Base-by-base conservation (phyloP, 805 yeast genomes). In the Candida incommunis region DNA sequence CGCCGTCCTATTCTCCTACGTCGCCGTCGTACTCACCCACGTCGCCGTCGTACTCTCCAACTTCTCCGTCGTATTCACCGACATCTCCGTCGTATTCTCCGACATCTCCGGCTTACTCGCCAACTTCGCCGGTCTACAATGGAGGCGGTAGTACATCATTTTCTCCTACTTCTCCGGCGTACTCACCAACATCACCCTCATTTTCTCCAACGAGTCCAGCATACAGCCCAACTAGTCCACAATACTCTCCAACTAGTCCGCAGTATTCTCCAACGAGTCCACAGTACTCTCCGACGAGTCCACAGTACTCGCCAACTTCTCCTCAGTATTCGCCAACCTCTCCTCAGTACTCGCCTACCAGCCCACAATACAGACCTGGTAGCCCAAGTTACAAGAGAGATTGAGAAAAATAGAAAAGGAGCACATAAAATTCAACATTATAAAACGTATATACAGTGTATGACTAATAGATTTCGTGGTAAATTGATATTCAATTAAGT, bases 211-310 rank as follows among this genome's bases (percentile, higher is more conserved):
- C 82, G 0, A 72, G 79, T 2, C 83, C 84, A 53, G 50, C 62
- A 2, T 78, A 77, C 60, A 66, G 75, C 0, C 84, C 84, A 40
- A 76, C 84, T 0, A 70, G 78, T 2, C 86, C 87, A 49, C 54
- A 64, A 15, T 80, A 80, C 56, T 72, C 82, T 0, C 94, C 95
- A 48, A 82, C 95, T 0, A 78, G 88, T 0, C 94, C 95, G 57
- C 55, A 69, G 2, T 75, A 77, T 59, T 66, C 74, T 0, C 83
- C 84, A 43, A 77, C 84, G 0, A 70, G 78, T 3, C 84, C 85
- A 48, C 51, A 62, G 3, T 78, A 78, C 57, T 66, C 76, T 0
- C 92, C 92, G 45, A 80, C 88, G 2, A 74, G 80, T 1, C 88
- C 76, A 57, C 63, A 52, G 42, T 65, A 71, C 52, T 61, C 70